A percentile compares a stretch with the other conserved stretches of the same genome.
These are phyloP conservation scores for Codiaeum variegatum DNA, from an alignment of 441 rosid species.

Conservation along the genomic window DNA sequence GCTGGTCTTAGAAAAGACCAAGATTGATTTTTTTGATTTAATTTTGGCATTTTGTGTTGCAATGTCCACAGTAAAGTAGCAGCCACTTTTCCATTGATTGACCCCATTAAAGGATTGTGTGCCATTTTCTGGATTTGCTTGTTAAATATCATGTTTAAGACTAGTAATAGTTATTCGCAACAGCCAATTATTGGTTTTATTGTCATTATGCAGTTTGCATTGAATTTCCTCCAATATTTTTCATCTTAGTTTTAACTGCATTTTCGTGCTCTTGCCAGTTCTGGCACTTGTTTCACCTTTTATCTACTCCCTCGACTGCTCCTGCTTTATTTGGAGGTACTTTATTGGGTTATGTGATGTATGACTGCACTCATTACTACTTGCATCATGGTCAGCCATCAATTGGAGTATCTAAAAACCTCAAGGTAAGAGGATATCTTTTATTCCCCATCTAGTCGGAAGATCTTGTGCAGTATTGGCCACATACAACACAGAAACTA, in stretches of 20 bases:
- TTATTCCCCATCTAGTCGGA: background rate
- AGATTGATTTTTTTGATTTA: background rate
- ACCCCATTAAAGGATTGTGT: background rate
- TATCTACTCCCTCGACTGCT: constrained; percentile 64
- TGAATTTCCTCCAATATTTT: background rate
- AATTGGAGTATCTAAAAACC: constrained; percentile 44
- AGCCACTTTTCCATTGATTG: background rate
- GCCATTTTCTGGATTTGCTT: background rate
- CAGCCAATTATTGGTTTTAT: background rate
- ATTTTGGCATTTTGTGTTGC: background rate
- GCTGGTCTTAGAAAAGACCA: background rate
- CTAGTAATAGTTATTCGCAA: background rate
- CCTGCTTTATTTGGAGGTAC: constrained; percentile 92
- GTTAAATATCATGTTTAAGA: background rate
- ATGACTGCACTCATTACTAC: constrained; percentile 88
- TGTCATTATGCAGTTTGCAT: background rate
- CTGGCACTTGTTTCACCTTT: constrained; percentile 59
- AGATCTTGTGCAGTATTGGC: background rate
- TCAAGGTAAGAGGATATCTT: constrained; percentile 54
- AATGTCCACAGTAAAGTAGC: background rate
- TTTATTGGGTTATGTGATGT: constrained; percentile 86
- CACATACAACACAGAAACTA: background rate
- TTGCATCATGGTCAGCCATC: constrained; percentile 93
- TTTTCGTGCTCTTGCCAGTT: constrained; percentile 39
- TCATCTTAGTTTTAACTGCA: background rate